Percentiles rank a stretch among this genome's conserved stretches.
These are phyloP conservation scores for Fusarium nematophilum DNA, from an alignment of 2,329 filamentous ascomycete genomes.

Conservation along the genomic window DNA sequence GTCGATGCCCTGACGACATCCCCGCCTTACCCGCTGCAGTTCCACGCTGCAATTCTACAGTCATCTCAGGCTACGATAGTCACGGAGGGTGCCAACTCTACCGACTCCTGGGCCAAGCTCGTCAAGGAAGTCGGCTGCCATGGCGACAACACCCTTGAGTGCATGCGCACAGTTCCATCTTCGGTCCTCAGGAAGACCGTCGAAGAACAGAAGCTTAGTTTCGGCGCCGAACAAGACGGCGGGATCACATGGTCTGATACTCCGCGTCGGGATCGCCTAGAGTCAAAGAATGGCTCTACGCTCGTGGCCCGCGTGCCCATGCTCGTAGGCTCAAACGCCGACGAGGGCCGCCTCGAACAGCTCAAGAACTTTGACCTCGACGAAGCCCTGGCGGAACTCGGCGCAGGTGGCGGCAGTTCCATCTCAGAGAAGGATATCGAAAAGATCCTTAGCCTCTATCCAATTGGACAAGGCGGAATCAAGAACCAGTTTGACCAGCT, in stretches of 20 bases:
- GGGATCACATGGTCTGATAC: slow-evolving; percentile 36
- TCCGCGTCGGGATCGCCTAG: slow-evolving; percentile 19
- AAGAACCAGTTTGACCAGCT: slow-evolving; percentile 33
- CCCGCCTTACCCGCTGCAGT: slow-evolving; percentile 44
- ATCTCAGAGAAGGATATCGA: slow-evolving; percentile 4
- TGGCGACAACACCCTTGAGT: slow-evolving; percentile 20
- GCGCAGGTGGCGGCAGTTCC: too few species aligned
- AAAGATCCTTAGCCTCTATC: slow-evolving; percentile 23
- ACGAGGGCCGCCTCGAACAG: slow-evolving; percentile 32
- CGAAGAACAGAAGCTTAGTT: slow-evolving; percentile 32
- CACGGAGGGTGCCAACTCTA: background rate
- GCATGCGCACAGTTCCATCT: slow-evolving; percentile 39
- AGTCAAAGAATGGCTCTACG: slow-evolving; percentile 2
- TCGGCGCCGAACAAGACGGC: slow-evolving; percentile 38
- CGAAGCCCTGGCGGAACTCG: too few species aligned
- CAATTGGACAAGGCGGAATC: slow-evolving; percentile 27
- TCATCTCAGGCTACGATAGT: slow-evolving; percentile 33
- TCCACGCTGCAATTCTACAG: slow-evolving; percentile 44
- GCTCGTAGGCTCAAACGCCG: slow-evolving; percentile 36
- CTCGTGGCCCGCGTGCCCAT: slow-evolving; percentile 41
- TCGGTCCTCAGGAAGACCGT: slow-evolving; percentile 25
- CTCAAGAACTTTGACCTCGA: slow-evolving; percentile 5
- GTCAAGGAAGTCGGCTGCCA: slow-evolving; percentile 18
- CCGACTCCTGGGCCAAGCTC: slow-evolving; percentile 32
- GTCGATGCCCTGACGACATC: slow-evolving; percentile 51